A percentile compares a stretch with the other conserved stretches of the same genome.
These are phyloP conservation scores for Kwoniella mangroviensis DNA, from an alignment of 768 basidiomycete species.

Conservation along the genomic window DNA sequence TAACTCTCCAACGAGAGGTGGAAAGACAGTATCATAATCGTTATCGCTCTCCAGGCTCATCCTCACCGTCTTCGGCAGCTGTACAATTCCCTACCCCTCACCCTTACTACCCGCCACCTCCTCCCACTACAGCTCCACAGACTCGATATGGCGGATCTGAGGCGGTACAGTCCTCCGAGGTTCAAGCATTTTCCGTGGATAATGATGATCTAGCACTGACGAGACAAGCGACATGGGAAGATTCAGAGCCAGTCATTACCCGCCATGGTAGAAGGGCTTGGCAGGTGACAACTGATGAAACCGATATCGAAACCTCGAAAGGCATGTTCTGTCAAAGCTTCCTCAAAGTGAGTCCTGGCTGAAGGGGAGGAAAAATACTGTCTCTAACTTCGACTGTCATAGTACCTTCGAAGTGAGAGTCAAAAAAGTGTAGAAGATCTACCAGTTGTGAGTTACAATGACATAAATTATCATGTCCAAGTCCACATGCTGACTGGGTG, in stretches of 20 bases:
- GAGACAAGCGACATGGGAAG: slow-evolving; percentile 7
- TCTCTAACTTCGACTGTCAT: background rate
- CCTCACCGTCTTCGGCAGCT: background rate
- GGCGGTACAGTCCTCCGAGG: background rate
- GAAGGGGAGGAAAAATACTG: too few species aligned
- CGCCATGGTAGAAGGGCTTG: background rate
- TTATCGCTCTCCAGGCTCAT: background rate
- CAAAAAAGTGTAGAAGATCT: slow-evolving; percentile 34
- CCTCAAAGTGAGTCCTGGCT: slow-evolving; percentile 1
- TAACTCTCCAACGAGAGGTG: slow-evolving; percentile 9
- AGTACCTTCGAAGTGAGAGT: slow-evolving; percentile 18
- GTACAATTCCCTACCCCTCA: slow-evolving; percentile 14
- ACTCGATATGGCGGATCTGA: background rate
- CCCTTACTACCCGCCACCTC: slow-evolving; percentile 5
- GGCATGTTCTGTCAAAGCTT: slow-evolving; percentile 17
- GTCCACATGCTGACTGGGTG: slow-evolving; percentile 69
- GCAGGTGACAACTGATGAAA: slow-evolving; percentile 1
- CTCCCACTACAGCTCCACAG: background rate
- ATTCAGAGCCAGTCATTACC: background rate
- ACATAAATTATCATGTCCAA: slow-evolving; percentile 62
- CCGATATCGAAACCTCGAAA: slow-evolving; percentile 8
- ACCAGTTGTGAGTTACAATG: slow-evolving; percentile 50
- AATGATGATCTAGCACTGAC: slow-evolving; percentile 1
- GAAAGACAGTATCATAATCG: slow-evolving; percentile 12
- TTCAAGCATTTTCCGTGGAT: background rate